A percentile compares a stretch with the other conserved stretches of the same genome.
phyloP scores from a whole-genome alignment of 2,329 filamentous ascomycete species.

The Pseudogymnoascus sp. region DNA sequence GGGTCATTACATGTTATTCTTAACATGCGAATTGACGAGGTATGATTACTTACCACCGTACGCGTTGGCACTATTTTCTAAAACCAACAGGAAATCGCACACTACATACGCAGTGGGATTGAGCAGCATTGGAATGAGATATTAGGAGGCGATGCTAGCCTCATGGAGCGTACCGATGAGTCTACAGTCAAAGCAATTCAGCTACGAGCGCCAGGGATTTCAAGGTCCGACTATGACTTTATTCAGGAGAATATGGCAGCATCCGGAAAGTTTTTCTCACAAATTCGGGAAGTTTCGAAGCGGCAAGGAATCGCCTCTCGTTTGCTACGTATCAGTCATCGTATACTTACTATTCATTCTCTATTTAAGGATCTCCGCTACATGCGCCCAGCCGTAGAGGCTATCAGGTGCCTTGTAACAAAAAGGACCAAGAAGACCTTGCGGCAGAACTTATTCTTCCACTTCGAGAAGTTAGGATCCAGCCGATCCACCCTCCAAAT shows the following conservation, averaged over 20 bases:
- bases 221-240: conserved; percentile 13
- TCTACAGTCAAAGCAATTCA: conserved; percentile 13
- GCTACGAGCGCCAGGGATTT: conserved; percentile 11
- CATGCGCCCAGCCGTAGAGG: conserved; percentile 26
- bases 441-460: not conserved
- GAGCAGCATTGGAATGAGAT: conserved; percentile 9
- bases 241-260: conserved; percentile 8
- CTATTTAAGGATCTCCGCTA: conserved; percentile 15
- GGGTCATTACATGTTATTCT: not conserved
- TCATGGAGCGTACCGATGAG: conserved; percentile 12
- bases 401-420: not conserved
- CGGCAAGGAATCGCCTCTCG: not conserved
- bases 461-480: not conserved
- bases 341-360: conserved; percentile 14
- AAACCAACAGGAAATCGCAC: conserved; percentile 12
- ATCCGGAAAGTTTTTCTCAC: conserved; percentile 11
- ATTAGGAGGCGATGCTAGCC: conserved; percentile 10
- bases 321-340: conserved; percentile 10
- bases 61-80: not conserved
- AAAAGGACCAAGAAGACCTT: too few relatives aligned
- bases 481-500: not conserved
- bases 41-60: not conserved
- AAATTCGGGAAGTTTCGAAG: conserved; percentile 6
- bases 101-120: conserved; percentile 13
- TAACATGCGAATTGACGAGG: not conserved